These are phyloP conservation scores for Rhizomucor miehei DNA, from an alignment of 371 early-diverging fungal genomes.

Conservation along the genomic window DNA sequence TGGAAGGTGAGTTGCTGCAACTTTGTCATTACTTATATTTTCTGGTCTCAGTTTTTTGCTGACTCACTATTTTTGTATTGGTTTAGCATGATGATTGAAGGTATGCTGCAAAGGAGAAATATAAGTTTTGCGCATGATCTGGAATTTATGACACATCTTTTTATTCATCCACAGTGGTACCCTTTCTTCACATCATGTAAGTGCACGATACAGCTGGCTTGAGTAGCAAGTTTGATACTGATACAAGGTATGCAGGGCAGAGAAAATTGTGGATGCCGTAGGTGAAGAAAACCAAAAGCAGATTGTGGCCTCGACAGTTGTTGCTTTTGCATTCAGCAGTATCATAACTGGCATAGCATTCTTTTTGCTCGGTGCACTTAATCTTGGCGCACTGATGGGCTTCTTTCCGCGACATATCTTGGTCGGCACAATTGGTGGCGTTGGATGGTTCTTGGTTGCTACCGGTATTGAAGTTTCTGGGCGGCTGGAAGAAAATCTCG, in stretches of 20 bases:
- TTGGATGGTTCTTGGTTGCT: conserved; percentile 89
- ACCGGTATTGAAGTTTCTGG: conserved; percentile 92
- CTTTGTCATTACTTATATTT: too few species aligned
- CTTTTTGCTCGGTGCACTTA: conserved; percentile 80
- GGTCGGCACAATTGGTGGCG: conserved; percentile 95
- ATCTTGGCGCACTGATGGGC: conserved; percentile 76
- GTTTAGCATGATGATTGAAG: conserved; percentile 90
- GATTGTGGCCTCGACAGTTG: conserved; percentile 87
- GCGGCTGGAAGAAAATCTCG: conserved; percentile 51
- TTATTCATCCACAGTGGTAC: conserved; percentile 54
- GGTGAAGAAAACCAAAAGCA: conserved; percentile 57
- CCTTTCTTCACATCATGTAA: conserved; percentile 90
- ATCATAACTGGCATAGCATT: conserved; percentile 89
- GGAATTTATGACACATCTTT: neutral
- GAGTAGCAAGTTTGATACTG: neutral
- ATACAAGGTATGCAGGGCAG: conserved; percentile 41
- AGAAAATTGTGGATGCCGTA: conserved; percentile 62
- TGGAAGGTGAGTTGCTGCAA: conserved; percentile 66
- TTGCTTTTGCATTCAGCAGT: conserved; percentile 81
- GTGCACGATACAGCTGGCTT: conserved; percentile 8
- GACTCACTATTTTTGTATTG: conserved; percentile 4
- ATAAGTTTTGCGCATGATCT: neutral
- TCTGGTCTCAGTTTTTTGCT: neutral
- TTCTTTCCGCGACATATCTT: conserved; percentile 96
- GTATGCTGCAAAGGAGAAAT: conserved; percentile 24